These are phyloP conservation scores for Pleurotus salmoneostramineus DNA, from an alignment of 768 basidiomycete species.

Conservation along the genomic window DNA sequence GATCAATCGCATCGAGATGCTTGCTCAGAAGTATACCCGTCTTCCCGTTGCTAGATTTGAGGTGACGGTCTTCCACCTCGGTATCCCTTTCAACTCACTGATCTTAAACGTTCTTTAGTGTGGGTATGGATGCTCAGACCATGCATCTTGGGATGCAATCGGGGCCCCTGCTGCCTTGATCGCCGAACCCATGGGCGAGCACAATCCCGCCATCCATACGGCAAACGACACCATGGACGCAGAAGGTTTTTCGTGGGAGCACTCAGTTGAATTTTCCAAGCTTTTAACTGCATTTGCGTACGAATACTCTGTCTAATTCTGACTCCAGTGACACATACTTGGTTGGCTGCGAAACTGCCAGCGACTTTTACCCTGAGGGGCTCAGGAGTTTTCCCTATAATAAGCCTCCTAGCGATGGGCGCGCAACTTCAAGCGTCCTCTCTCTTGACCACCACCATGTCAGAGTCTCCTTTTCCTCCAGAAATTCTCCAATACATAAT, in stretches of 20 bases:
- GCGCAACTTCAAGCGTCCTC: no score
- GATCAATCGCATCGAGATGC: constrained; percentile 39
- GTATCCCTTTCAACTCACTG: not conserved
- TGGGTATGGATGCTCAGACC: constrained; percentile 40
- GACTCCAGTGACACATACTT: no score
- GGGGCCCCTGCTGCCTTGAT: constrained; percentile 39
- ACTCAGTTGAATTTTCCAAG: constrained; percentile 61
- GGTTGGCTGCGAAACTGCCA: no score
- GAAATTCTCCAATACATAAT: no score
- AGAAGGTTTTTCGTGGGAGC: constrained; percentile 42
- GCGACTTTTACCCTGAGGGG: no score
- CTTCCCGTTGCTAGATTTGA: constrained; percentile 32
- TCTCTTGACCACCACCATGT: no score
- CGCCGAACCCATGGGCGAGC: constrained; percentile 35
- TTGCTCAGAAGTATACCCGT: constrained; percentile 30
- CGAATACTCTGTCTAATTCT: constrained; percentile 32
- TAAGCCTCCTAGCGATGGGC: no score
- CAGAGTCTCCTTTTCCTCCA: no score
- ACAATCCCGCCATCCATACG: constrained; percentile 41
- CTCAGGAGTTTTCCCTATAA: no score
- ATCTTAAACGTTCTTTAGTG: constrained; percentile 18
- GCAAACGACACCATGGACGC: constrained; percentile 41
- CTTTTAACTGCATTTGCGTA: constrained; percentile 53
- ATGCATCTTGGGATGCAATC: constrained; percentile 39
- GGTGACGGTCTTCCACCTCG: constrained; percentile 16